Percentiles rank a stretch among this genome's conserved stretches.
Conservation (phyloP, 495 filamentous ascomycete species). For the Penicillium taxi region DNA sequence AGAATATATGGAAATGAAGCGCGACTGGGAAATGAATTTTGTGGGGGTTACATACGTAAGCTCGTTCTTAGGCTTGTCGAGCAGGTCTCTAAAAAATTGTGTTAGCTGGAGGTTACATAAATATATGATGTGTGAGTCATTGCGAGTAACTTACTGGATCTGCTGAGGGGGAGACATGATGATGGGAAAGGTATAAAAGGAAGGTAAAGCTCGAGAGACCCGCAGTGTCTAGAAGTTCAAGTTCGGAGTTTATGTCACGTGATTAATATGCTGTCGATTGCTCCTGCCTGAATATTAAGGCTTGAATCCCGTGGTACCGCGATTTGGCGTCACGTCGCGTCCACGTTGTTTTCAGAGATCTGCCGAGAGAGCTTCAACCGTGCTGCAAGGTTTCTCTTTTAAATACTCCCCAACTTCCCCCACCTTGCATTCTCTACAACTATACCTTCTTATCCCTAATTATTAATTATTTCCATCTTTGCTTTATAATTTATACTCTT, state of each 20-base stretch:
- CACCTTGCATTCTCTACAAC: conserved; percentile 12
- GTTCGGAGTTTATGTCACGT: conserved; percentile 10
- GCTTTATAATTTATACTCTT: too few relatives aligned
- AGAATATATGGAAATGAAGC: conserved; percentile 1
- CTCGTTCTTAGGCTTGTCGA: conserved; percentile 70
- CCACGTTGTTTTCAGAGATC: conserved; percentile 36
- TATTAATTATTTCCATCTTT: too few relatives aligned
- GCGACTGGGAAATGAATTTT: conserved; percentile 5
- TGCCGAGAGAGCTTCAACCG: conserved; percentile 26
- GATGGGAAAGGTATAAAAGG: conserved; percentile 24
- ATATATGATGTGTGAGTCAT: conserved; percentile 12
- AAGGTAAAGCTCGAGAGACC: conserved; percentile 5
- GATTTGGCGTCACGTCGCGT: conserved; percentile 46
- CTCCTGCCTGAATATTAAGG: conserved; percentile 7
- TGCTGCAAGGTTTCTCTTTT: conserved; percentile 35
- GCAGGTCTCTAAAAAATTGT: conserved; percentile 54
- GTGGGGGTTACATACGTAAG: conserved; percentile 55
- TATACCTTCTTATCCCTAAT: conserved; percentile 9
- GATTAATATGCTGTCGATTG: background rate
- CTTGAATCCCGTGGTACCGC: conserved; percentile 13
- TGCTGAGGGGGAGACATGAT: conserved; percentile 65
- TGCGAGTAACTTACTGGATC: conserved; percentile 56
- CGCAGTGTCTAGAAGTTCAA: conserved; percentile 5
- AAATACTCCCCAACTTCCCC: conserved; percentile 19
- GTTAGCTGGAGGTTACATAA: conserved; percentile 8